Conservation (phyloP, 495 filamentous ascomycete species). For the Penicillium canariense region DNA sequence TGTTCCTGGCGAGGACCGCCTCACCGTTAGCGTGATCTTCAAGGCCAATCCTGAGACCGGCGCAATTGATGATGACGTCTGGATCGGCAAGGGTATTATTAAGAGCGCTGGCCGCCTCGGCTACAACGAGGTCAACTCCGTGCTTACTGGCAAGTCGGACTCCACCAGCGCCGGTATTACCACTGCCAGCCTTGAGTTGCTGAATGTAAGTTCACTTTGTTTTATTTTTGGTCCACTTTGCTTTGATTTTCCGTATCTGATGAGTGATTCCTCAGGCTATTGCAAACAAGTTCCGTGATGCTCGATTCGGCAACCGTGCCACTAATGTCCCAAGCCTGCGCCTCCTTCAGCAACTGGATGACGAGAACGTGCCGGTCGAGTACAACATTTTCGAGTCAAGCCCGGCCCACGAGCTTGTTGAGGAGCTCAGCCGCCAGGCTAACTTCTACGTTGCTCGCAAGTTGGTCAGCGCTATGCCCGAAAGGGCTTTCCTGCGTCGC, state of each 20-base stretch:
- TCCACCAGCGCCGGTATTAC: constrained; percentile 58
- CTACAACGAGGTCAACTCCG: constrained; percentile 79
- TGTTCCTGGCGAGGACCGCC: constrained; percentile 78
- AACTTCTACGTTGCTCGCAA: constrained; percentile 88
- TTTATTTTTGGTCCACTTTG: neutral
- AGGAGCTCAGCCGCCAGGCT: constrained; percentile 89
- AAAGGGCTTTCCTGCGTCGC: constrained; percentile 88
- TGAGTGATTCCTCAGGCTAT: constrained; percentile 50
- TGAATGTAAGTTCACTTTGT: constrained; percentile 60
- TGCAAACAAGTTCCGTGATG: constrained; percentile 83
- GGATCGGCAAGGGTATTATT: constrained; percentile 92
- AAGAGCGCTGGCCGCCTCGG: constrained; percentile 83
- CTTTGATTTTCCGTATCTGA: constrained; percentile 4
- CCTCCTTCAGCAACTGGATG: constrained; percentile 89
- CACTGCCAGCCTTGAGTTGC: constrained; percentile 68
- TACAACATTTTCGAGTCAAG: constrained; percentile 94
- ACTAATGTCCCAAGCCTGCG: constrained; percentile 80
- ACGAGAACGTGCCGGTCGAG: constrained; percentile 95
- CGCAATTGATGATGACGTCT: constrained; percentile 71
- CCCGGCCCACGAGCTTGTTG: constrained; percentile 85
- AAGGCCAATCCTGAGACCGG: constrained; percentile 77
- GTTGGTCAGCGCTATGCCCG: constrained; percentile 72
- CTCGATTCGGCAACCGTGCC: constrained; percentile 73
- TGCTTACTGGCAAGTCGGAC: constrained; percentile 60
- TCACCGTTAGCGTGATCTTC: constrained; percentile 91